Conservation (phyloP, 2,329 filamentous ascomycete genomes). For the Diaporthe vexans region DNA sequence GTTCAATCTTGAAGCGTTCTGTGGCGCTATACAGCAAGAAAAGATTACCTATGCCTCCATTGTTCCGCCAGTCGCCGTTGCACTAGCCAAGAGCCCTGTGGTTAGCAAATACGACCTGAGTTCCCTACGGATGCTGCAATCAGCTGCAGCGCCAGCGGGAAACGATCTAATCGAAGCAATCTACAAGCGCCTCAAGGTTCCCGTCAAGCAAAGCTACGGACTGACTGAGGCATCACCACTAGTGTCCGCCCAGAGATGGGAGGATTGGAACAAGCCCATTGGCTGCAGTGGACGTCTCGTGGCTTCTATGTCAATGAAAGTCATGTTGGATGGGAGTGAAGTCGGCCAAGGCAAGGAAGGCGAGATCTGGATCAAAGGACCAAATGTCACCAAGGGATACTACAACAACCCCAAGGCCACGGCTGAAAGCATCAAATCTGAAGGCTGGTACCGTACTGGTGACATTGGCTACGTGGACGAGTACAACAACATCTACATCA, state of each 20-base stretch:
- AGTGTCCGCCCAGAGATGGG: constrained; percentile 79
- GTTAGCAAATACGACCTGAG: constrained; percentile 66
- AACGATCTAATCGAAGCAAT: constrained; percentile 81
- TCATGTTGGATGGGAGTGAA: constrained; percentile 74
- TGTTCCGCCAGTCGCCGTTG: constrained; percentile 71
- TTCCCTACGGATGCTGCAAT: constrained; percentile 60
- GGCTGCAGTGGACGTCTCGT: constrained; percentile 84
- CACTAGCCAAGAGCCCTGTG: constrained; percentile 70
- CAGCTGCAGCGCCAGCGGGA: constrained; percentile 66
- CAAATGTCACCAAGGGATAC: constrained; percentile 71
- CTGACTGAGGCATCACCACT: constrained; percentile 88
- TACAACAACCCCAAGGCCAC: constrained; percentile 71
- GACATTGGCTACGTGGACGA: constrained; percentile 52
- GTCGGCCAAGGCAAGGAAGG: constrained; percentile 63
- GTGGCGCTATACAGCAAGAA: constrained; percentile 63
- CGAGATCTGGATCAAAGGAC: constrained; percentile 57
- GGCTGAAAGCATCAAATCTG: constrained; percentile 60
- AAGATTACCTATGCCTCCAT: constrained; percentile 67
- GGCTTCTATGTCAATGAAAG: constrained; percentile 84
- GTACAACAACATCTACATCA: constrained; percentile 62
- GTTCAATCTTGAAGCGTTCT: constrained; percentile 67
- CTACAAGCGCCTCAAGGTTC: constrained; percentile 79
- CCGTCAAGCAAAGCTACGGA: constrained; percentile 94
- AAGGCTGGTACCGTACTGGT: constrained; percentile 72
- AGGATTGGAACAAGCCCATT: constrained; percentile 81